phyloP scores from a whole-genome alignment of 495 filamentous ascomycete species.

The Hyaloscypha bicolor region DNA sequence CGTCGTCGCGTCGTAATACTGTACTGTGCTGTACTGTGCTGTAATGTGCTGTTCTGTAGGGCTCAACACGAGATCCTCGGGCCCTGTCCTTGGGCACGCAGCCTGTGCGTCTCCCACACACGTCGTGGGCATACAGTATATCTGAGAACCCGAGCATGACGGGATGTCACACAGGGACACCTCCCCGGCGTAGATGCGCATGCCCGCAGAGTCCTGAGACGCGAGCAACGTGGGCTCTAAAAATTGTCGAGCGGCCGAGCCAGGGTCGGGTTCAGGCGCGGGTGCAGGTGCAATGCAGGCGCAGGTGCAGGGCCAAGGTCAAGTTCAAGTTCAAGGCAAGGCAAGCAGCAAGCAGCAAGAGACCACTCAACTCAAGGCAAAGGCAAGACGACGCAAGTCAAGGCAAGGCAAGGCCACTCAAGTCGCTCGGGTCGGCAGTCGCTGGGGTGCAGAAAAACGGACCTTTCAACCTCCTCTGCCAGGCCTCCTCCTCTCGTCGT shows the following conservation, averaged over 20 bases:
- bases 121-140: background rate
- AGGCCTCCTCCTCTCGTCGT: background rate
- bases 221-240: conserved; percentile 1
- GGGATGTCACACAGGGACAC: background rate
- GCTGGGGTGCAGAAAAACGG: background rate
- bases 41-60: no score
- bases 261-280: no score
- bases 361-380: no score
- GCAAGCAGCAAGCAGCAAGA: no score
- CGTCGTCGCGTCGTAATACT: no score
- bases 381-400: no score
- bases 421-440: background rate
- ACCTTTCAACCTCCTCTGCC: background rate
- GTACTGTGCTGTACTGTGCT: no score
- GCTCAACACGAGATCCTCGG: no score
- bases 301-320: no score
- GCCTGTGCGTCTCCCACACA: background rate
- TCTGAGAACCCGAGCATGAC: background rate
- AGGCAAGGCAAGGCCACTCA: background rate
- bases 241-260: background rate
- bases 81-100: background rate
- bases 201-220: background rate
- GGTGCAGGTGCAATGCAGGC: no score
- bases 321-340: no score
- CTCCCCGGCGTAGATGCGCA: background rate